Evolutionary conservation across 805 yeast species (phyloP), one percentile per base, ranked within the genome.

Genomic region (Lipomyces japonicus): DNA sequence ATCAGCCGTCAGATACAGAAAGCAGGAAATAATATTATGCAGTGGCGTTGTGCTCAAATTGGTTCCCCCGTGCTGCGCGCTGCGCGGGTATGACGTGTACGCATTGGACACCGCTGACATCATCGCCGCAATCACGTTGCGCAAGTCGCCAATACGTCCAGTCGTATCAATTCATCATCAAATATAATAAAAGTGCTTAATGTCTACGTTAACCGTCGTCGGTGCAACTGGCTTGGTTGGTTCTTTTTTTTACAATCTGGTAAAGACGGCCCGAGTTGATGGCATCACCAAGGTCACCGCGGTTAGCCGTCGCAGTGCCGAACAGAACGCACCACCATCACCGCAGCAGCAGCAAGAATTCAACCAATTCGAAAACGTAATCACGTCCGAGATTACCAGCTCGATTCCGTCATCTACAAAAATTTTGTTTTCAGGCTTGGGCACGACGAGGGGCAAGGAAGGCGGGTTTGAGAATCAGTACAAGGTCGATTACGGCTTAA

Each of bases 191-290:
- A 36, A n/a, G n/a, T 18, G 10, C 39, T 10, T 10, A 16, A 51
- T 51, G 55, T 12, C 39, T 18, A 19, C 52, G 6, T 42, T 52
- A 3, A 24, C 57, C 25, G 37, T 57, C 30, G 51, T 86, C 39
- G 96, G 96, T 1, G 76, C 89, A 25, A 87, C 95, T 1, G 96
- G 96, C 2, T 68, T 86, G 19, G 82, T 84, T 48, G 96, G 95
- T 6, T 59, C 72, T 22, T 73, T 70, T 22, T 74, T 86, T 51
- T 63, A 86, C 71, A 46, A 66, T 66, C 23, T 77, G 78, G 4
- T 65, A 67, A 34, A 53, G 62, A 7, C 65, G 76, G 2, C 51
- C 68, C 1, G 60, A 66, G 2, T 71, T 76, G 35, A 47, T 65
- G 19, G 63, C 83, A 4, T 67, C 80, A 79, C 46, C 70, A 62